Evolutionary conservation across 2,329 filamentous ascomycete species (phyloP), one percentile per base, ranked within the genome.

Genomic region (Ophiostoma sp.): DNA sequence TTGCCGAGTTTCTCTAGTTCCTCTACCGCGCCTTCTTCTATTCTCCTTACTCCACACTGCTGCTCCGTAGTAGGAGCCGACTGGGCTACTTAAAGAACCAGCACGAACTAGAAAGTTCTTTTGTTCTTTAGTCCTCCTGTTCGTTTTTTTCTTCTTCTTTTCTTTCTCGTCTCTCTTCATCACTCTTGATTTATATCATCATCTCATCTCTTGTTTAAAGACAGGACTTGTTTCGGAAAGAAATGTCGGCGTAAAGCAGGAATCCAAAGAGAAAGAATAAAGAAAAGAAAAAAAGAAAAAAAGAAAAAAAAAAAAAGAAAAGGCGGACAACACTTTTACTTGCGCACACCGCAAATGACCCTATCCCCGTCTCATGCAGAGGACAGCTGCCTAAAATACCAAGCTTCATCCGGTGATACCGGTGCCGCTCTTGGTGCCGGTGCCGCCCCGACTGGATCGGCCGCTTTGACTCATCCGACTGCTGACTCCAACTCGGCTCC

Each of bases 381-480:
- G 79, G 79, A 78, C 76, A 80, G 73, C 79, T 79, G 79, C 79
- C 75, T 78, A 77, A 80, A 79, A 74, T 77, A 80, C 77, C 73
- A 73, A 69, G 65, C 68, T 41, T 60, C 68, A 0, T 31, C 68
- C 13, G 67, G 48, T 48, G 39, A 48, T 67, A 67, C 66, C 41
- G 66, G 39, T 67, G 66, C 62, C 62, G 36, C 39, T 67, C 39
- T 41, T 67, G 65, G 65, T 67, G 65, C 7, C 23, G 62, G 62
- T 41, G 62, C 62, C 41, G 44, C 31, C 52, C 8, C 48, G 35
- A 60, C n/a, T n/a, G 35, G 23, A 20, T 44, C 60, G 23, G n/a
- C n/a, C 20, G 23, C 23, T 31, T 17, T 27, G 57, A 62, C 57
- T 7, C 44, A 17, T 15, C 8, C 48, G 35, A 66, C n/a, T n/a